Evolutionary conservation across 2,329 filamentous ascomycete species (phyloP).

Genomic region (Paraphoma sp.): DNA sequence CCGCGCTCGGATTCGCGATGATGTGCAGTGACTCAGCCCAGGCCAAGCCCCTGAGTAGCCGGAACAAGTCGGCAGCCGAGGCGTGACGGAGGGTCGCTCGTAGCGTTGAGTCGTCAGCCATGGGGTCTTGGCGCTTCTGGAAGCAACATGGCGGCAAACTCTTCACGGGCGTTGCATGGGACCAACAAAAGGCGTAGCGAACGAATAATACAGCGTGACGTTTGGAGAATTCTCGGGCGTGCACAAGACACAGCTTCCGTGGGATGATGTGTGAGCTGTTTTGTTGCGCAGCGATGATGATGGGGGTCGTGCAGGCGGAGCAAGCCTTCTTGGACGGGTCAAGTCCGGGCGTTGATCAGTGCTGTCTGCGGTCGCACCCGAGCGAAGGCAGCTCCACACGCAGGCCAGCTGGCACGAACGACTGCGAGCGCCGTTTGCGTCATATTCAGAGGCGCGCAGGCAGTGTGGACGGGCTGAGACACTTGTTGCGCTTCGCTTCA

Average conservation of each 20-base stretch:
- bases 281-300: not conserved
- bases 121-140: conserved; percentile 22
- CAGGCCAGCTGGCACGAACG: conserved; percentile 20
- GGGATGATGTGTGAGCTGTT: not conserved
- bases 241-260: conserved; percentile 3
- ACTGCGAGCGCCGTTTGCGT: conserved; percentile 26
- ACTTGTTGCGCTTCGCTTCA: conserved; percentile 1
- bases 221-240: conserved; percentile 14
- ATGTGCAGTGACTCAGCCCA: conserved; percentile 34
- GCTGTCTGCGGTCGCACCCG: conserved; percentile 5
- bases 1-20: not conserved
- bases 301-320: not conserved
- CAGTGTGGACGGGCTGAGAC: conserved; percentile 14
- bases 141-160: conserved; percentile 20
- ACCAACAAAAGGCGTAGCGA: conserved; percentile 7
- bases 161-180: conserved; percentile 6
- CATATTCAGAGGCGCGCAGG: conserved; percentile 17
- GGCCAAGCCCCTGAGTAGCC: conserved; percentile 16
- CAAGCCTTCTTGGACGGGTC: not conserved
- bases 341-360: conserved; percentile 14
- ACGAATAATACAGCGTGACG: not conserved
- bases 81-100: conserved; percentile 12
- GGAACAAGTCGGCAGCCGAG: conserved; percentile 22
- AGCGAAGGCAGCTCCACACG: not conserved
- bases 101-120: conserved; percentile 19